A percentile compares a stretch with the other conserved stretches of the same genome.
These are phyloP conservation scores for Aspergillus brunneoviolaceus DNA, from an alignment of 2,329 filamentous ascomycete species.

Conservation along the genomic window DNA sequence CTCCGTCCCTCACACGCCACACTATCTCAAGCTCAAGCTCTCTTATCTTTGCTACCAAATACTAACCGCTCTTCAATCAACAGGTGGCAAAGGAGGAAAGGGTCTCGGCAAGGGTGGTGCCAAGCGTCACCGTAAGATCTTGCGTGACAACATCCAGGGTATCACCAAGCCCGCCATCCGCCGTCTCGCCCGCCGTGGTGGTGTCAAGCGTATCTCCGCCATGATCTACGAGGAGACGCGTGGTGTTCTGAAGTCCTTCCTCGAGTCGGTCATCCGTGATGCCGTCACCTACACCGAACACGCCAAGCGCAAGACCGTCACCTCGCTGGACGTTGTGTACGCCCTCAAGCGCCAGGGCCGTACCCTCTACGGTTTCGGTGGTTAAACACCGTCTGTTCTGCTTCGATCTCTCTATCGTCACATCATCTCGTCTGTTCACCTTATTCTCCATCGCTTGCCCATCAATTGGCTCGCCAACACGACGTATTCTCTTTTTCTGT, in stretches of 20 bases:
- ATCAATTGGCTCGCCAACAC: no score
- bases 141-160: conserved; percentile 99
- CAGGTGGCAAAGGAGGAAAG: conserved; percentile 94
- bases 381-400: conserved; percentile 52
- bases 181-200: conserved; percentile 97
- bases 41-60: background rate
- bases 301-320: conserved; percentile 66
- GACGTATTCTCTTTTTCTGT: no score
- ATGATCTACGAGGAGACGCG: conserved; percentile 87
- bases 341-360: conserved; percentile 65
- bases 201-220: conserved; percentile 99
- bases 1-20: conserved; percentile 12
- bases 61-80: conserved; percentile 23
- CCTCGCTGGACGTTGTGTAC: conserved; percentile 63
- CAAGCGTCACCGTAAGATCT: conserved; percentile 99
- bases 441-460: no score
- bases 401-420: background rate
- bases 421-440: no score
- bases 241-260: conserved; percentile 80
- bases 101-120: conserved; percentile 97
- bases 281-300: conserved; percentile 81
- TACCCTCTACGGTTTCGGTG: conserved; percentile 84
- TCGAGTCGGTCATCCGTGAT: conserved; percentile 77
- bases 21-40: background rate
- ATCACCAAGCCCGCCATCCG: conserved; percentile 99